Conservation (phyloP, 441 rosid species). For the Eutrema salsugineum region DNA sequence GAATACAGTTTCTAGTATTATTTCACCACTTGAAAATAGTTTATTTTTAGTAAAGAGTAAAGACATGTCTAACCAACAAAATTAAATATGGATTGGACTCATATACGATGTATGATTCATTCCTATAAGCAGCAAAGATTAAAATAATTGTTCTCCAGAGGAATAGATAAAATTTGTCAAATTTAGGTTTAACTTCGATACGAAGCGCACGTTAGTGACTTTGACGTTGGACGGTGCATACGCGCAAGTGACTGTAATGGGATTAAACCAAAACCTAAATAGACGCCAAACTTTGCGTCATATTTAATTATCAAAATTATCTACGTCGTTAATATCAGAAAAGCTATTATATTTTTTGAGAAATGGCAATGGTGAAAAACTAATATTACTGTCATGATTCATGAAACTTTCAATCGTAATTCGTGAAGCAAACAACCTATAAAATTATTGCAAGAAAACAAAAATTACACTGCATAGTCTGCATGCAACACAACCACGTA, state of each 20-base stretch:
- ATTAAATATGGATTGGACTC: neutral
- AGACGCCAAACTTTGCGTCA: constrained; percentile 21
- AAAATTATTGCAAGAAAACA: neutral
- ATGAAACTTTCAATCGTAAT: neutral
- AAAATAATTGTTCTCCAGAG: neutral
- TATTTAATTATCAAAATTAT: constrained; percentile 3
- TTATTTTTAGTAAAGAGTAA: neutral
- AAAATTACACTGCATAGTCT: neutral
- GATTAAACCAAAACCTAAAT: constrained; percentile 9
- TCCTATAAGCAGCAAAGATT: neutral
- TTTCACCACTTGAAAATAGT: neutral
- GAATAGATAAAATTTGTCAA: neutral
- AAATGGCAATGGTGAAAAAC: too few relatives aligned
- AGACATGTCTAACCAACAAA: neutral
- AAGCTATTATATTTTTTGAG: too few relatives aligned
- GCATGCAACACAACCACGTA: neutral
- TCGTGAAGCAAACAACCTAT: neutral
- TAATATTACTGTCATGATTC: neutral
- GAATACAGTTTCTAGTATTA: neutral
- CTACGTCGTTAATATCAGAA: neutral
- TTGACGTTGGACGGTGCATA: constrained; percentile 26
- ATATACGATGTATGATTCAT: neutral
- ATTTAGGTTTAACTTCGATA: constrained; percentile 18
- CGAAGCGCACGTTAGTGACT: constrained; percentile 8
- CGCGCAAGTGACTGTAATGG: constrained; percentile 16